phyloP scores from a whole-genome alignment of 306 rosid species.

The Luffa aegyptiaca region DNA sequence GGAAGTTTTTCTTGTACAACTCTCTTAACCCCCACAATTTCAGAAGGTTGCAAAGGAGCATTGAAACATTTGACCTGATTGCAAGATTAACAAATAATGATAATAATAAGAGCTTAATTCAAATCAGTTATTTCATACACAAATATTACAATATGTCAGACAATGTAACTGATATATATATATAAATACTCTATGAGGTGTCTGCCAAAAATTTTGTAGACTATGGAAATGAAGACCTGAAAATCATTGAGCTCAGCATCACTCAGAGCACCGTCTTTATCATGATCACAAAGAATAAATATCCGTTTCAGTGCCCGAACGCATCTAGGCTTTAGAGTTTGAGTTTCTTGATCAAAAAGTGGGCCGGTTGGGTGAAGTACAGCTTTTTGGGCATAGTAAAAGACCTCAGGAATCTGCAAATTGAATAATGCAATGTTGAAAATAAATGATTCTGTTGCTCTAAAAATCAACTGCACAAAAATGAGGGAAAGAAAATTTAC shows the following conservation, averaged over 20 bases:
- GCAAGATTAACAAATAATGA: not conserved
- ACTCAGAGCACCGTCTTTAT: conserved; percentile 80
- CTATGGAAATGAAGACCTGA: conserved; percentile 23
- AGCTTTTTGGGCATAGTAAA: conserved; percentile 96
- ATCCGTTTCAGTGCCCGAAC: conserved; percentile 90
- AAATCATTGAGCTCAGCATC: conserved; percentile 52
- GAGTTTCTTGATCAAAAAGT: conserved; percentile 92
- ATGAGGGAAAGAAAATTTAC: not conserved
- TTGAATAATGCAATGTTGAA: not conserved
- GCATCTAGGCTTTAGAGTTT: conserved; percentile 87
- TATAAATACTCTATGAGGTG: not conserved
- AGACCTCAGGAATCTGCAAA: conserved; percentile 89
- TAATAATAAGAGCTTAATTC: not conserved
- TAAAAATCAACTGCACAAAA: not conserved
- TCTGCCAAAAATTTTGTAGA: not conserved
- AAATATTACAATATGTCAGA: not conserved
- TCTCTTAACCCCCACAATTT: conserved; percentile 81
- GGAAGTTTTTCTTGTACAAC: conserved; percentile 84
- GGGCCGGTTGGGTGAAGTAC: conserved; percentile 99
- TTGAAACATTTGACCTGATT: conserved; percentile 92
- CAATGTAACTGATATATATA: not conserved
- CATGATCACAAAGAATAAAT: conserved; percentile 90
- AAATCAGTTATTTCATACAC: not conserved
- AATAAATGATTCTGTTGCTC: not conserved
- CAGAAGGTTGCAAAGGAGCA: conserved; percentile 95